Percentiles rank a stretch among this genome's conserved stretches.
Conservation (phyloP, 2,329 filamentous ascomycete species). For the Myriosclerotinia scirpicola region DNA sequence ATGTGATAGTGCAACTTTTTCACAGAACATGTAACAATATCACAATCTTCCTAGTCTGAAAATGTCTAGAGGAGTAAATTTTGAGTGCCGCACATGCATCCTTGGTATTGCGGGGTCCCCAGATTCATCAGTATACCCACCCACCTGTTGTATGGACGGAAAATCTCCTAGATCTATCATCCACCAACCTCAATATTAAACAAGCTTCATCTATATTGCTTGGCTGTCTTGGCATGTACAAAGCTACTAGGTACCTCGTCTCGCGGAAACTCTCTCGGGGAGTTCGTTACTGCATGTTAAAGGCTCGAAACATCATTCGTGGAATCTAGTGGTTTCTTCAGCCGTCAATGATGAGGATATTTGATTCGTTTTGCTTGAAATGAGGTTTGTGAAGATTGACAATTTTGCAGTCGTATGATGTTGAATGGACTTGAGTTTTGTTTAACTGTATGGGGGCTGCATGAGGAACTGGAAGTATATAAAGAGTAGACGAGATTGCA, state of each 20-base stretch:
- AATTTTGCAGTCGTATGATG: background rate
- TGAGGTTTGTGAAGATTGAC: background rate
- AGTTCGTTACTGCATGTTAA: background rate
- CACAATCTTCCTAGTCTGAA: background rate
- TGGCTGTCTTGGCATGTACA: constrained; percentile 20
- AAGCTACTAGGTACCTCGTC: constrained; percentile 2
- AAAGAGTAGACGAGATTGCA: background rate
- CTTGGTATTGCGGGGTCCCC: constrained; percentile 17
- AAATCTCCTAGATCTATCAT: background rate
- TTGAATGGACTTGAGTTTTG: background rate
- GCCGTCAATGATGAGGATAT: background rate
- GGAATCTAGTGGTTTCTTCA: constrained; percentile 1
- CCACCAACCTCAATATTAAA: constrained; percentile 6
- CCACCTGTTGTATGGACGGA: constrained; percentile 14
- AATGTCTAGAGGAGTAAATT: background rate
- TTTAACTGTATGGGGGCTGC: background rate
- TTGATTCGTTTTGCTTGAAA: background rate
- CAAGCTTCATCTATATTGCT: constrained; percentile 13
- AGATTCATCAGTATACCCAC: background rate
- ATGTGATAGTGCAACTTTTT: background rate
- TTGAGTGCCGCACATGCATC: background rate
- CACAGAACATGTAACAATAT: background rate
- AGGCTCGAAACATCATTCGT: constrained; percentile 16
- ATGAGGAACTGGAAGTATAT: background rate
- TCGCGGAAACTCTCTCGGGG: background rate